Evolutionary conservation across 2,329 filamentous ascomycete species (phyloP), one percentile per base, ranked within the genome.

Genomic region (Emmonsia crescens): DNA sequence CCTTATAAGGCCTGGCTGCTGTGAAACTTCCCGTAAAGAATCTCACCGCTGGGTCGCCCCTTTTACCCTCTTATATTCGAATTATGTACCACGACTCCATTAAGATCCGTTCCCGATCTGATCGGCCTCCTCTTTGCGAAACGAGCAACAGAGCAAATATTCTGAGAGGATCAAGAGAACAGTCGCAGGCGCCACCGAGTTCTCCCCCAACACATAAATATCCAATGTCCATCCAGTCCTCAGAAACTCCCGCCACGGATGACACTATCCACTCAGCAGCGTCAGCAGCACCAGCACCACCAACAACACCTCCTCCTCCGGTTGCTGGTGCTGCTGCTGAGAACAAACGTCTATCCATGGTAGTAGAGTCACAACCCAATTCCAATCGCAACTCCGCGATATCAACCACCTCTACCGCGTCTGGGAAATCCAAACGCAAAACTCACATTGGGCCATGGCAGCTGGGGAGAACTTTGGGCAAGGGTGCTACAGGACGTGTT

Each of bases 381-480:
- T 79, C 78, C 29, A 84, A 84, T 27, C 72, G 77, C 16, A 75
- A 78, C 64, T 79, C 82, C 0, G 76, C 79, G 5, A 76, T 83
- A 44, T 85, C 84, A 0, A 82, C 80, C 2, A 75, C 78, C 0
- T 85, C 83, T 5, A 82, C 81, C 2, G 76, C 79, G 57, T 82
- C 79, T 3, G 81, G 79, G 3, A 80, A 79, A 60, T 77, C 80
- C 5, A 80, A 82, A 64, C 77, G 81, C 54, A 85, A 85, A 75
- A 89, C 88, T 12, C 88, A 91, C 68, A 89, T 99, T 68, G 94
- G 94, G 0, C 93, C 93, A 66, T 99, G 94, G 94, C 86, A 93
- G 66, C 78, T 99, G 3, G 94, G 94, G 6, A 91, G 85, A 72
- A 96, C 89, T 0, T 81, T 99, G 33, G 94, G 94, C 0, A 89